Evolutionary conservation across 305 asterid genomes (phyloP).

Genomic region (Galium porrigens): DNA sequence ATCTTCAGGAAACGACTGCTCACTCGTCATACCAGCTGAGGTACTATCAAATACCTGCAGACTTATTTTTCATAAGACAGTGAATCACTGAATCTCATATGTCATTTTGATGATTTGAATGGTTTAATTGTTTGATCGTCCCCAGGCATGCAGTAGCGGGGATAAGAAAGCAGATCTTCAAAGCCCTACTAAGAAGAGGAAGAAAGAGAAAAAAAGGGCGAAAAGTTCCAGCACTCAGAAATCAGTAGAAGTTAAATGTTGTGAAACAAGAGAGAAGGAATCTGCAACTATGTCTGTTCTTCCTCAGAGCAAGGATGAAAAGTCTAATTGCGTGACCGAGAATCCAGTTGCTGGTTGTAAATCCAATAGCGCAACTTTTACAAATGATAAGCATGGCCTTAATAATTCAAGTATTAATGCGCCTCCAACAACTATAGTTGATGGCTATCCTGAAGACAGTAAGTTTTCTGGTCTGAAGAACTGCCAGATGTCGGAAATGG

Average conservation of each 20-base stretch:
- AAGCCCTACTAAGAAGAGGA: conserved; percentile 57
- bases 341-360: conserved; percentile 25
- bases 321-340: conserved; percentile 33
- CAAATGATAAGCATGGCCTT: conserved; percentile 25
- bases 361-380: conserved; percentile 23
- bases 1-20: conserved; percentile 33
- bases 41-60: conserved; percentile 27
- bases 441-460: conserved; percentile 18
- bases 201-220: conserved; percentile 60
- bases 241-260: conserved; percentile 31
- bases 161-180: conserved; percentile 35
- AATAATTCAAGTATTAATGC: conserved; percentile 17
- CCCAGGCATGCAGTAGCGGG: conserved; percentile 62
- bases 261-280: conserved; percentile 32
- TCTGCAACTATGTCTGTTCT: conserved; percentile 27
- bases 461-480: conserved; percentile 25
- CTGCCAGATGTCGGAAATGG: conserved; percentile 13
- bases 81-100: conserved; percentile 13
- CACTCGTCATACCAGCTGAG: conserved; percentile 32
- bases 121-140: conserved; percentile 43
- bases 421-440: background rate
- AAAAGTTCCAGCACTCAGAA: conserved; percentile 36
- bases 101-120: conserved; percentile 24
- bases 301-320: conserved; percentile 28
- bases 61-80: conserved; percentile 16